Evolutionary conservation across 106 monocot species (phyloP), one percentile per base, ranked within the genome.

Genomic region (Allium fistulosum): DNA sequence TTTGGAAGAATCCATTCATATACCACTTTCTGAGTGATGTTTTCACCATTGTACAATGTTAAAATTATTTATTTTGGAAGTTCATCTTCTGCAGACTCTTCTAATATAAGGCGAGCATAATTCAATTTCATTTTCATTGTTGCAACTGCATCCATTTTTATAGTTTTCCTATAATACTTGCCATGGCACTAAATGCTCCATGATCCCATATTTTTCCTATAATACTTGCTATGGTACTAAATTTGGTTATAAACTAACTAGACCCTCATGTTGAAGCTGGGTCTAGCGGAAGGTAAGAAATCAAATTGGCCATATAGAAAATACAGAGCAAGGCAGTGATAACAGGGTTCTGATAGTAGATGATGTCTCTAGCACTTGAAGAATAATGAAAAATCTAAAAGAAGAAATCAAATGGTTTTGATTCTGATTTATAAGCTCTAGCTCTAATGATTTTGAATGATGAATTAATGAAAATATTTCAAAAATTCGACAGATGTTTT

Each of bases 231-330:
- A 22, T 22, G 22, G 22, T 1, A 22, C 22, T 76, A 26, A 50
- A 74, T 61, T 51, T 70, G 18, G 71, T 76, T 49, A 70, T 78
- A 6, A 71, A 79, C 57, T 57, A 74, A 70, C 26, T 66, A 10
- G 63, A 75, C 56, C 26, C 72, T 60, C 72, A 75, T 64, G 75
- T 57, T 8, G 50, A 73, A 4, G 15, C 63, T 57, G 18, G 47
- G 11, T 17, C 9, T 49, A 70, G 56, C 28, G 72, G 73, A 79
- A 62, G 47, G 48, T 53, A 66, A 45, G 65, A 67, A 45, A 63
- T 76, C 49, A 48, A 56, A 18, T 10, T 71, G 51, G 50, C 68
- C 52, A 16, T 68, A 62, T 60, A 11, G 56, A 69, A 58, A 17
- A 17, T 26, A 68, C 18, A 8, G 55, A 48, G 14, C 52, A 18